Base-by-base conservation (phyloP, 179 eudicot genomes). In the Nepenthes alata region DNA sequence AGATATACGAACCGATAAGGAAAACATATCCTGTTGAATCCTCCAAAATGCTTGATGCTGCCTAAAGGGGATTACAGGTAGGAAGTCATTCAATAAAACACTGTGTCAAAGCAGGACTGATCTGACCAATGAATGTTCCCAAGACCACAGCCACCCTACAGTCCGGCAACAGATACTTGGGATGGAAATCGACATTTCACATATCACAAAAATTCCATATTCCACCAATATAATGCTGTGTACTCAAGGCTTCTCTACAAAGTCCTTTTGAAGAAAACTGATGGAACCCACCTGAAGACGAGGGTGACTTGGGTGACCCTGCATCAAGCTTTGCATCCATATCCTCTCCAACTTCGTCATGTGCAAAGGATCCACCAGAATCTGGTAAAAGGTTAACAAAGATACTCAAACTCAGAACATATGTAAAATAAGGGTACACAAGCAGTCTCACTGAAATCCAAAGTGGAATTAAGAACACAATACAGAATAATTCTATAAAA, bases 281-380 rank as follows among this genome's bases (percentile, higher is more conserved):
- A 84, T 85, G 75, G 91, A 89, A 93, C 98, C 98, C 95, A 93
- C 98, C 98, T 93, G 98, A 86, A 85, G 98, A 84, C 65, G 89
- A 83, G 70, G 98, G 96, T 85, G 96, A 89, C 83, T 72, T 68
- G 73, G 98, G 86, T 70, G 80, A 80, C 78, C 83, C 85, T 14
- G 76, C 84, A 69, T 59, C 82, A 64, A 52, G 74, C 67, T 81
- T 81, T 53, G 80, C 65, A 78, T 90, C 80, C 69, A 66, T 72
- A 58, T 81, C 86, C 75, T 81, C 81, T 80, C 81, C 95, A 78
- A 70, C 84, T 74, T 85, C 89, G 70, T 77, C 95, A 72, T 77
- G 78, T 57, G 74, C 78, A 72, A 87, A 80, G 69, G 84, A 74
- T 74, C 84, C 91, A 79, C 87, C 94, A 79, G 81, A 76, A 75